phyloP scores from a whole-genome alignment of 148 eudicot species.

The Cornus controversa region DNA sequence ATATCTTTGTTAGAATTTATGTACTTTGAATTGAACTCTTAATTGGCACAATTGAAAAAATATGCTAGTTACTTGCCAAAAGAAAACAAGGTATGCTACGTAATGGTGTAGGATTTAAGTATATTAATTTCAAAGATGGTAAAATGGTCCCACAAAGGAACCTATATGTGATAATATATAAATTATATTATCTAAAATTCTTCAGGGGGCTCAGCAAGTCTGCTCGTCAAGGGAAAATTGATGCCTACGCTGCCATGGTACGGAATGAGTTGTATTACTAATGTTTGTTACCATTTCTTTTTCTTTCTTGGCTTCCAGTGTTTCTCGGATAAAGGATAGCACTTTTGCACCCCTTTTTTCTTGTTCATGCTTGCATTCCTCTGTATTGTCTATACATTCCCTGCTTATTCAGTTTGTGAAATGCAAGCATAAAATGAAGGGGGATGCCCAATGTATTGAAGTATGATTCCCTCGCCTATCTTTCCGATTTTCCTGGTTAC shows the following conservation, averaged over 20 bases:
- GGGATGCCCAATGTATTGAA: background rate
- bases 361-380: background rate
- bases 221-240: constrained; percentile 39
- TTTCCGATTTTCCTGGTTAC: constrained; percentile 12
- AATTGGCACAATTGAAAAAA: no score
- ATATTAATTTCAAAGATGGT: background rate
- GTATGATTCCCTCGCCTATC: background rate
- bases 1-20: no score
- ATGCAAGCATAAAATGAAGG: background rate
- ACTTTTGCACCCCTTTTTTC: background rate
- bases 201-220: constrained; percentile 45
- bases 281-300: background rate
- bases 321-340: background rate
- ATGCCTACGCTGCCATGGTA: constrained; percentile 57
- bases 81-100: no score
- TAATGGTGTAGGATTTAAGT: background rate
- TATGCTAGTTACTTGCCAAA: background rate
- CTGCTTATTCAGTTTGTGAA: background rate
- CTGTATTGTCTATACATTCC: background rate
- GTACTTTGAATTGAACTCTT: no score
- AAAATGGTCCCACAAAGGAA: background rate
- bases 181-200: background rate
- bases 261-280: background rate
- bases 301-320: background rate
- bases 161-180: background rate